Base-by-base conservation (phyloP, 2,329 filamentous ascomycete species). In the Trichophyton benhamiae region DNA sequence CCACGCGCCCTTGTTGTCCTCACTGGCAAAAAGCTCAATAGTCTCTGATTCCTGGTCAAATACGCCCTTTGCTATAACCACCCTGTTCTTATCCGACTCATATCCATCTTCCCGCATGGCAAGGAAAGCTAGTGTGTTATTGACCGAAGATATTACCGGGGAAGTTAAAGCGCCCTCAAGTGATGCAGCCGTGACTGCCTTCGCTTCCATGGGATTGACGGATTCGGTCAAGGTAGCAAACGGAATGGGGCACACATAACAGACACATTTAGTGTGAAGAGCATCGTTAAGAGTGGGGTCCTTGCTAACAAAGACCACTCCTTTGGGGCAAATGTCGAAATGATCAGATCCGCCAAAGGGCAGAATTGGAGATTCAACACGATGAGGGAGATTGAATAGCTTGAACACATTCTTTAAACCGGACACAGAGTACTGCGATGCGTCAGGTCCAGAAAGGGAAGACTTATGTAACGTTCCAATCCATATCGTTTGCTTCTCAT, bases 401-500 rank as follows among this genome's bases (percentile, higher is more conserved):
- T 70, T 66, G 61, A 72, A 76, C 59, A 46, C 41, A 38, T 60
- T 60, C 3, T 72, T 77, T 17, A 79, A 68, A 3, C 72, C 72
- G 0, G 76, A 75, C 15, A 79, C 57, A 15, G 69, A 65, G 61
- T 72, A 76, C 60, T 71, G 74, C 2, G 33, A 30, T 17, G 52
- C 9, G 11, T 8, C 27, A 8, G 48, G 27, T 4, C n/a, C n/a
- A 9, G 72, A 68, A 30, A 75, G 64, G 13, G 75, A 70, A 17
- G 72, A 68, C 61, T 71, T 74, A 64, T 76, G 71, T 15, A 82
- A 69, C 42, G 79, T 68, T 25, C 76, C 79, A 66, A 76, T 78
- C 68, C 75, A 82, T 52, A 82, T 76, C 0, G 78, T 68, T 64
- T 79, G 79, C 60, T 73, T 75, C 67, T 81, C 74, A n/a, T 76